Evolutionary conservation across 345 rosid species (phyloP).

Genomic region (Pistacia vera): DNA sequence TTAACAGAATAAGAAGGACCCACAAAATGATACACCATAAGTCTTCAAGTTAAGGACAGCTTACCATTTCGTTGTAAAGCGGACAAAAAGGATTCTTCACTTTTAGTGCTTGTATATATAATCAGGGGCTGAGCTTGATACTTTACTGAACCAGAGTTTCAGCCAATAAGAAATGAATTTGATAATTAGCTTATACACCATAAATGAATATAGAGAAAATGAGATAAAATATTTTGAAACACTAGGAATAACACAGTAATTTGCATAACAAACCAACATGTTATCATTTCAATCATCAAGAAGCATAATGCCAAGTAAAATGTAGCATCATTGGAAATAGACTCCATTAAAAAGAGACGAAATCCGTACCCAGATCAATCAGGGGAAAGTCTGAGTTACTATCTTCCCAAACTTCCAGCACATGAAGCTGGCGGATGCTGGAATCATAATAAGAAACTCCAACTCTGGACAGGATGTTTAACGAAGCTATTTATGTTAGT

Average conservation of each 20-base stretch:
- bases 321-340: neutral
- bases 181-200: conserved; percentile 6
- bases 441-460: conserved; percentile 92
- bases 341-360: conserved; percentile 9
- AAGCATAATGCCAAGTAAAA: neutral
- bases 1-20: conserved; percentile 28
- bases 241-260: conserved; percentile 4
- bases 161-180: conserved; percentile 16
- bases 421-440: conserved; percentile 80
- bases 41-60: conserved; percentile 20
- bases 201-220: neutral
- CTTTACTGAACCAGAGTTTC: conserved; percentile 54
- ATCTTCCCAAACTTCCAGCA: conserved; percentile 96
- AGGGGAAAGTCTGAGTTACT: conserved; percentile 66
- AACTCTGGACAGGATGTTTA: conserved; percentile 42
- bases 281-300: neutral
- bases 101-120: conserved; percentile 90
- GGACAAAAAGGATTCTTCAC: conserved; percentile 81
- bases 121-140: conserved; percentile 80
- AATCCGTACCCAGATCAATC: conserved; percentile 70
- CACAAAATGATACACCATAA: conserved; percentile 16
- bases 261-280: neutral
- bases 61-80: conserved; percentile 85
- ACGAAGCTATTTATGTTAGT: neutral
- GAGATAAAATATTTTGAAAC: neutral